Percentiles rank a stretch among this genome's conserved stretches.
Evolutionary conservation across 2,329 filamentous ascomycete species (phyloP).

Genomic region (Calonectria leucothoes): DNA sequence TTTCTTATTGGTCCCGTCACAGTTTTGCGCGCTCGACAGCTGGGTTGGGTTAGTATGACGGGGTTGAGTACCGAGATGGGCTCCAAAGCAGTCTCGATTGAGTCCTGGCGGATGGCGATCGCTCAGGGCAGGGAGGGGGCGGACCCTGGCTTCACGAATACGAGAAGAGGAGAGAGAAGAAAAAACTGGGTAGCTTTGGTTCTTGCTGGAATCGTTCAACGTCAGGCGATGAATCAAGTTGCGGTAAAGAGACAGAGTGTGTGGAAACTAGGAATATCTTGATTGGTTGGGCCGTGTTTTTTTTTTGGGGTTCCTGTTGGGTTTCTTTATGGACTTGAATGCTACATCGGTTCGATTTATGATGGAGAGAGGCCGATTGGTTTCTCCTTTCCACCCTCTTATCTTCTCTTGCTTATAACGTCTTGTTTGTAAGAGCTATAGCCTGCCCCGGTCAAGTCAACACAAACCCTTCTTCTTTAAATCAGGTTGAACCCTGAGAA

Average conservation of each 20-base stretch:
- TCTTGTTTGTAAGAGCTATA: background rate
- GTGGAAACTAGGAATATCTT: background rate
- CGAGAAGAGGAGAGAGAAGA: background rate
- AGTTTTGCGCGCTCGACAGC: background rate
- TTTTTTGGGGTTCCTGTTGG: background rate
- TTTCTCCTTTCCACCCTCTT: background rate
- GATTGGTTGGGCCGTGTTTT: background rate
- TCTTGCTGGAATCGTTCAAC: background rate
- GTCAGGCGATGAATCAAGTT: background rate
- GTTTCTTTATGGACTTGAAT: background rate
- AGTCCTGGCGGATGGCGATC: background rate
- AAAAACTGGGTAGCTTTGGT: background rate
- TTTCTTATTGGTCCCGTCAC: background rate
- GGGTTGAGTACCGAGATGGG: background rate
- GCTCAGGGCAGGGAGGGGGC: background rate
- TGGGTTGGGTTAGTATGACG: background rate
- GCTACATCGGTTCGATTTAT: background rate
- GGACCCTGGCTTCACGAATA: background rate
- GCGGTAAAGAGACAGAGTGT: background rate
- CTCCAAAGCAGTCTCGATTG: background rate
- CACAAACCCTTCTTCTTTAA: background rate
- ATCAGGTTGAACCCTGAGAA: background rate
- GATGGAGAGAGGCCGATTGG: background rate
- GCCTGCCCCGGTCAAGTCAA: background rate
- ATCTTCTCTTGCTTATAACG: background rate